These are phyloP conservation scores for Globisporangium splendens DNA, from an alignment of 352 stramenopile genomes.

Conservation along the genomic window DNA sequence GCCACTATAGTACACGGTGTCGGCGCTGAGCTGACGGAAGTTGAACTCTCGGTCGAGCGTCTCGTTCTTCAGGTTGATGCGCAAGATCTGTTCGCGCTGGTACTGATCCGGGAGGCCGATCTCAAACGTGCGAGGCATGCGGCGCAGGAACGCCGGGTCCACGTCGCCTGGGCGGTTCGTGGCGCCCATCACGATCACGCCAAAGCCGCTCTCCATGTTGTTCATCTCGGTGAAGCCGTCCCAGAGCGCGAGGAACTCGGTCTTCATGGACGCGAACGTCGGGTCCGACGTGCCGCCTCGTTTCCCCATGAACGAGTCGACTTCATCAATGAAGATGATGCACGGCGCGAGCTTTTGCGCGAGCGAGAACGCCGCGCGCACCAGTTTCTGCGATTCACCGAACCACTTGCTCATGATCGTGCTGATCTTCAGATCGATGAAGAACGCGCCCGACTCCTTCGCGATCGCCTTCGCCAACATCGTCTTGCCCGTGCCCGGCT, in stretches of 20 bases:
- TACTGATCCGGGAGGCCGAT: conserved; percentile 88
- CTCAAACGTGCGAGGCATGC: conserved; percentile 95
- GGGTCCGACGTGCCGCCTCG: conserved; percentile 68
- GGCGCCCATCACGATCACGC: conserved; percentile 95
- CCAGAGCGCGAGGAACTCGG: conserved; percentile 98
- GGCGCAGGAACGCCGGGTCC: conserved; percentile 93
- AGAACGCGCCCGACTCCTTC: conserved; percentile 90
- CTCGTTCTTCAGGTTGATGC: conserved; percentile 90
- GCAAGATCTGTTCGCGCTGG: conserved; percentile 93
- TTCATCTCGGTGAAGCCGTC: conserved; percentile 92
- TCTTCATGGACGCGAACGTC: conserved; percentile 89
- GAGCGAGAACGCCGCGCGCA: conserved; percentile 91
- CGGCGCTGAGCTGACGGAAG: conserved; percentile 75
- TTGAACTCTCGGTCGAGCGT: conserved; percentile 66
- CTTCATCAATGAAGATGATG: conserved; percentile 99
- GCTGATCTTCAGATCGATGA: conserved; percentile 88
- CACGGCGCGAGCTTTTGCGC: conserved; percentile 93
- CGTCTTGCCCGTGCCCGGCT: conserved; percentile 87
- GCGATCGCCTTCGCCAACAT: conserved; percentile 95
- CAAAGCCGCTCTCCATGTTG: conserved; percentile 65
- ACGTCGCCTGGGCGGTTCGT: conserved; percentile 93
- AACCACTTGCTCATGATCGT: conserved; percentile 92
- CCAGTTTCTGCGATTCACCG: conserved; percentile 91
- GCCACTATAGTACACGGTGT: conserved; percentile 93
- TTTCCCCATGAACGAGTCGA: conserved; percentile 92